Conservation (phyloP, 352 stramenopile species). For the Hyphochytrium catenoides region DNA sequence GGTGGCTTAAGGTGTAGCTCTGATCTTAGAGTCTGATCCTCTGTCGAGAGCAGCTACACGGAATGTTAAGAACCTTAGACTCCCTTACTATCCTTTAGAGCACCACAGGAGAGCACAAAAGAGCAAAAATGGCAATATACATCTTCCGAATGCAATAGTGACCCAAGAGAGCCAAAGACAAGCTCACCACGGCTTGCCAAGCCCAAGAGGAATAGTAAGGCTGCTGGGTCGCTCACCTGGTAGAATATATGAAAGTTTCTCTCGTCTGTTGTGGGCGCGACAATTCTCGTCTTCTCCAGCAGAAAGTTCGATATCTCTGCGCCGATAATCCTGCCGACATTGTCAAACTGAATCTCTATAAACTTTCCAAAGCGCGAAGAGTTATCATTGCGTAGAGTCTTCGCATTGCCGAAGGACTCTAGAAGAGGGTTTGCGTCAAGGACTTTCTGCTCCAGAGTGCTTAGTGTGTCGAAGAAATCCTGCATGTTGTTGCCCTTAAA, state of each 20-base stretch:
- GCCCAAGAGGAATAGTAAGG: conserved; percentile 24
- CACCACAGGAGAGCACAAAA: conserved; percentile 2
- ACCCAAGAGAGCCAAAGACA: background rate
- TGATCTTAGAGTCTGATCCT: conserved; percentile 30
- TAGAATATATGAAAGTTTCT: conserved; percentile 96
- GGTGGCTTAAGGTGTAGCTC: conserved; percentile 38
- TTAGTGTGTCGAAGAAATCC: conserved; percentile 63
- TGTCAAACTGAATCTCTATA: conserved; percentile 87
- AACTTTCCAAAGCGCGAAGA: conserved; percentile 91
- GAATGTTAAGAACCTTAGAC: conserved; percentile 1
- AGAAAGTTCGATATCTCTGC: conserved; percentile 72
- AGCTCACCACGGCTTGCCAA: conserved; percentile 7
- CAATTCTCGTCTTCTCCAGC: conserved; percentile 67
- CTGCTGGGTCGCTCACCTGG: conserved; percentile 42
- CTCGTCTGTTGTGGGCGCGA: conserved; percentile 65
- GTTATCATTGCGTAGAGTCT: conserved; percentile 91
- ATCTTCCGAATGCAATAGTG: conserved; percentile 7
- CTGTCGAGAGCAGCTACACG: conserved; percentile 36
- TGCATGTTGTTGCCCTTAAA: conserved; percentile 30
- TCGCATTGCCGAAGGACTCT: conserved; percentile 69
- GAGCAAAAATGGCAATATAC: conserved; percentile 1
- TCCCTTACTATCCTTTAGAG: background rate
- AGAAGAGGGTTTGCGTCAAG: conserved; percentile 63
- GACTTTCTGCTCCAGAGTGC: conserved; percentile 56
- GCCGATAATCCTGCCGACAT: conserved; percentile 66